Conservation (phyloP, 208 protist species). For the Leptomonas seymouri region DNA sequence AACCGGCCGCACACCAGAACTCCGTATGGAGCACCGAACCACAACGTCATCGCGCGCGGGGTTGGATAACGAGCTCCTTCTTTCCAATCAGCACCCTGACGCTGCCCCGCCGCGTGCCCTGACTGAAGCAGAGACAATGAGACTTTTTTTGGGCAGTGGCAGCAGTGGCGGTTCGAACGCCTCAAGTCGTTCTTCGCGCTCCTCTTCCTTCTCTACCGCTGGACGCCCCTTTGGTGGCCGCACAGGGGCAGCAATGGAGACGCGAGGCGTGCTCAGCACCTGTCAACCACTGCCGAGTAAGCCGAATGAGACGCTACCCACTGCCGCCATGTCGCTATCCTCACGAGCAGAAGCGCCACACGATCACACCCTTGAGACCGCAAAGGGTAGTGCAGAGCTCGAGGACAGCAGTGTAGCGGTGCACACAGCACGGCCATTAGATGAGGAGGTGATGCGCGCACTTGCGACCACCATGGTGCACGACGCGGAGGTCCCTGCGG, state of each 20-base stretch:
- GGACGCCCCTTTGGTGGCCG: neutral
- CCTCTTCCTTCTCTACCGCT: constrained; percentile 8
- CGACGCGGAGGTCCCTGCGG: constrained; percentile 8
- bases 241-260: no score
- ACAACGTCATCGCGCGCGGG: neutral
- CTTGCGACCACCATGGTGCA: constrained; percentile 24
- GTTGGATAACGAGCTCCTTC: neutral
- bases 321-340: neutral
- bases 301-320: no score
- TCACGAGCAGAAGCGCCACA: no score
- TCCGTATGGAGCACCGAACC: constrained; percentile 29
- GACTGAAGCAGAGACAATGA: constrained; percentile 30
- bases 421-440: neutral
- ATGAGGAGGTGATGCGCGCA: constrained; percentile 6
- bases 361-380: no score
- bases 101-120: neutral
- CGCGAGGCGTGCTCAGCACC: no score
- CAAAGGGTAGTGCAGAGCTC: no score
- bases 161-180: neutral
- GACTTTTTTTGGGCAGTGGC: constrained; percentile 23
- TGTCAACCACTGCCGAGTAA: no score
- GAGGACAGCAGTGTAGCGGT: neutral
- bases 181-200: constrained; percentile 10
- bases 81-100: neutral
- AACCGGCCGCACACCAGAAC: neutral